These are phyloP conservation scores for Torulaspora gathmanii DNA, from an alignment of 805 yeast species.

Conservation along the genomic window DNA sequence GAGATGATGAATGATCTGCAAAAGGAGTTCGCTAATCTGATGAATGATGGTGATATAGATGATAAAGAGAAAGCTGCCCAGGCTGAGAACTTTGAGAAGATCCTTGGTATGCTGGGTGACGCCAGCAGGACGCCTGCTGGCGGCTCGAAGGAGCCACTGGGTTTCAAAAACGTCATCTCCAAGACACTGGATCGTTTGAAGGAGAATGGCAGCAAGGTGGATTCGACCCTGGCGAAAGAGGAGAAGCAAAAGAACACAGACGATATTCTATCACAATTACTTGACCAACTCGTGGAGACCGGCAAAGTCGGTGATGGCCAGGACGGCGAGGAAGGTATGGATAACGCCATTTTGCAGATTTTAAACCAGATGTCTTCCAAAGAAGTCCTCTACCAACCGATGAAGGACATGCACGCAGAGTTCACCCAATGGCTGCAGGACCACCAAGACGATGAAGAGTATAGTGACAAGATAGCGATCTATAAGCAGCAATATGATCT, in stretches of 20 bases:
- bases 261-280: slow-evolving; percentile 55
- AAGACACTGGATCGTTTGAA: slow-evolving; percentile 77
- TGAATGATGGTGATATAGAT: slow-evolving; percentile 18
- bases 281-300: slow-evolving; percentile 54
- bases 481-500: slow-evolving; percentile 60
- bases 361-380: slow-evolving; percentile 78
- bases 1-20: slow-evolving; percentile 27
- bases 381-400: slow-evolving; percentile 81
- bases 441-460: slow-evolving; percentile 42
- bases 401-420: slow-evolving; percentile 70
- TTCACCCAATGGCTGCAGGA: slow-evolving; percentile 66
- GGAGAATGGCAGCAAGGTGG: slow-evolving; percentile 68
- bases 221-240: slow-evolving; percentile 48
- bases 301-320: slow-evolving; percentile 37
- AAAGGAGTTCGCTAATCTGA: slow-evolving; percentile 25
- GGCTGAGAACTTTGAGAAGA: slow-evolving; percentile 36
- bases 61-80: slow-evolving; percentile 13
- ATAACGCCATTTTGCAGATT: slow-evolving; percentile 66
- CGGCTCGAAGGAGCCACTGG: slow-evolving; percentile 24
- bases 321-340: slow-evolving; percentile 39
- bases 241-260: slow-evolving; percentile 45
- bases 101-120: slow-evolving; percentile 30
- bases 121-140: slow-evolving; percentile 20
- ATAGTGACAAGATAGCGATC: slow-evolving; percentile 45
- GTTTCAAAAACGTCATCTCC: slow-evolving; percentile 71